Percentiles rank a stretch among this genome's conserved stretches.
Conservation (phyloP, 371 early-diverging fungal genomes). For the Apophysomyces elegans region DNA sequence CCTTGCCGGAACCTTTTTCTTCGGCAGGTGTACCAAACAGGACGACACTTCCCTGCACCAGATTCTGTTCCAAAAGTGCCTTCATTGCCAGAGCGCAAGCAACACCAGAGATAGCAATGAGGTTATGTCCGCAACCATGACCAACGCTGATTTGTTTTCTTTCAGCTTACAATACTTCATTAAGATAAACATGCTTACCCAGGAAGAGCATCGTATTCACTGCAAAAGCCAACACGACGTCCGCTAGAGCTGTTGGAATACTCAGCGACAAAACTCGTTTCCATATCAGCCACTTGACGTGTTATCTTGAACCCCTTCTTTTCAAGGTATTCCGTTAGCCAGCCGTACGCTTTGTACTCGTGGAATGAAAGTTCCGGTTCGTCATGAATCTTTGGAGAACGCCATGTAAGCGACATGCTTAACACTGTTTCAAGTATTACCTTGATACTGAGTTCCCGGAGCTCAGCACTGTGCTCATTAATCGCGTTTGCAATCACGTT, state of each 20-base stretch:
- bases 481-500: conserved; percentile 46
- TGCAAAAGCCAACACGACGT: conserved; percentile 56
- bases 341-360: conserved; percentile 55
- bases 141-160: conserved; percentile 46
- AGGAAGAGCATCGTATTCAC: conserved; percentile 75
- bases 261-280: conserved; percentile 70
- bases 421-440: conserved; percentile 23
- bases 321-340: conserved; percentile 63
- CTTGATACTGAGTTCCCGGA: conserved; percentile 56
- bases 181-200: conserved; percentile 31
- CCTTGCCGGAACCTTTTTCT: conserved; percentile 71
- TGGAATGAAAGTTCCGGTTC: conserved; percentile 66
- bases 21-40: conserved; percentile 87
- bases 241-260: conserved; percentile 46
- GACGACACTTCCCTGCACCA: conserved; percentile 61
- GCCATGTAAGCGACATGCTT: background rate
- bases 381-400: conserved; percentile 54
- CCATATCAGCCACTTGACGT: conserved; percentile 56
- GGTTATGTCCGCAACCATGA: conserved; percentile 72
- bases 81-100: conserved; percentile 67
- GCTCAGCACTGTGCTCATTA: conserved; percentile 34
- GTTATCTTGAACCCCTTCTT: conserved; percentile 58
- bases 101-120: conserved; percentile 74
- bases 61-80: conserved; percentile 51
- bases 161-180: too few relatives aligned